Evolutionary conservation across 2,329 filamentous ascomycete species (phyloP).

Genomic region (Trichoderma sp.): DNA sequence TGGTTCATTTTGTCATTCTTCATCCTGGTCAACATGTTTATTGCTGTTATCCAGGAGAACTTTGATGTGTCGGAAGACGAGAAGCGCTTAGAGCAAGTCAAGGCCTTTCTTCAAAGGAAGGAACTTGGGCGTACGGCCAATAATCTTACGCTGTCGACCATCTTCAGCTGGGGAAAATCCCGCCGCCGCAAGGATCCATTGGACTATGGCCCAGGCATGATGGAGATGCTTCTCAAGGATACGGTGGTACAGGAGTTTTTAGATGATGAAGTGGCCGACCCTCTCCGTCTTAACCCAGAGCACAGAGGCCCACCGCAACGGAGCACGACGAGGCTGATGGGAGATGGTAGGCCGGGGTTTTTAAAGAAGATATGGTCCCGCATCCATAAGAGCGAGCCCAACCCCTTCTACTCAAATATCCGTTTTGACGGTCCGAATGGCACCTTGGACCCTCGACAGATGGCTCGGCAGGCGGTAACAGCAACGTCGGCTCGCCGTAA

Average conservation of each 20-base stretch:
- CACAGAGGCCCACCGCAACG: conserved; percentile 36
- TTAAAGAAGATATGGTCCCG: conserved; percentile 64
- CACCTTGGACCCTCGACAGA: conserved; percentile 77
- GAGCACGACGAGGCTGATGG: conserved; percentile 39
- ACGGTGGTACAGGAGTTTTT: conserved; percentile 94
- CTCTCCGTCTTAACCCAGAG: conserved; percentile 32
- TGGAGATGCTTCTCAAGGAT: conserved; percentile 96
- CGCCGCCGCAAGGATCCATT: conserved; percentile 73
- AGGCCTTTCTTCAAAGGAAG: conserved; percentile 88
- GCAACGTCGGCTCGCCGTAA: conserved; percentile 80
- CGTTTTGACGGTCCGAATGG: conserved; percentile 73
- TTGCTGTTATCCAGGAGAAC: conserved; percentile 99
- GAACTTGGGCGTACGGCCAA: conserved; percentile 72
- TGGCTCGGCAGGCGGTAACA: conserved; percentile 87
- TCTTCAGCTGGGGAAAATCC: conserved; percentile 64
- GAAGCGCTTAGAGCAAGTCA: conserved; percentile 94
- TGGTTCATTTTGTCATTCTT: conserved; percentile 98
- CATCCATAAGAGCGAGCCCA: conserved; percentile 72
- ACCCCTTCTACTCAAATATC: conserved; percentile 86
- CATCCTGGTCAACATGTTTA: conserved; percentile 99
- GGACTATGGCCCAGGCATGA: conserved; percentile 86
- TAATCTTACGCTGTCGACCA: conserved; percentile 74
- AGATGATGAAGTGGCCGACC: conserved; percentile 63
- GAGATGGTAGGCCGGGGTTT: conserved; percentile 56
- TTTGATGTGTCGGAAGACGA: conserved; percentile 99